Conservation (phyloP, 352 stramenopile genomes). For the Pythium apleroticum region DNA sequence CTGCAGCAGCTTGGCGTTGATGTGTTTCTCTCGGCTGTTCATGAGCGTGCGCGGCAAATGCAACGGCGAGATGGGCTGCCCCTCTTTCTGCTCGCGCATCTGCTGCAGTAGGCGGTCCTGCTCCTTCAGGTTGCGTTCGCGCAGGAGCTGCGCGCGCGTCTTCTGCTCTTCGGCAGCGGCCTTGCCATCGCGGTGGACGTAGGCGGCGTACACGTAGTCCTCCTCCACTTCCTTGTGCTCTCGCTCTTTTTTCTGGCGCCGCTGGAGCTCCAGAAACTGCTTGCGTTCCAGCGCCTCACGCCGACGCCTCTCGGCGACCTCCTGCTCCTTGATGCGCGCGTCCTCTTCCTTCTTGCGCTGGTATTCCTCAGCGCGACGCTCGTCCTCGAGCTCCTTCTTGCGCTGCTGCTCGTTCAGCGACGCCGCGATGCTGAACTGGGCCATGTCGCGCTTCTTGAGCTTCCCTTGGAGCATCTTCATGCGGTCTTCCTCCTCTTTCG, state of each 20-base stretch:
- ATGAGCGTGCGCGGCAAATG: conserved; percentile 61
- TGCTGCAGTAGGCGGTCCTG: conserved; percentile 60
- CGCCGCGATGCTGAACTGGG: conserved; percentile 36
- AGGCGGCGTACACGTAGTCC: conserved; percentile 53
- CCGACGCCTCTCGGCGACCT: conserved; percentile 29
- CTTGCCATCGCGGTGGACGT: conserved; percentile 48
- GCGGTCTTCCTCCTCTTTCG: conserved; percentile 56
- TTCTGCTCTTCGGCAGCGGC: conserved; percentile 49
- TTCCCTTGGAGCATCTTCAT: conserved; percentile 43
- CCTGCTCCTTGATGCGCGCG: conserved; percentile 36
- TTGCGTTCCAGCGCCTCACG: conserved; percentile 57
- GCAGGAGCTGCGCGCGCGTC: conserved; percentile 30
- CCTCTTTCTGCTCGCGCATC: conserved; percentile 58
- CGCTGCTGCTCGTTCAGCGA: conserved; percentile 52
- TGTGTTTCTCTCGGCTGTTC: conserved; percentile 58
- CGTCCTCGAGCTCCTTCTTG: conserved; percentile 52
- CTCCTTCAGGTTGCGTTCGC: conserved; percentile 58
- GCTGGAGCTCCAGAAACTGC: conserved; percentile 50
- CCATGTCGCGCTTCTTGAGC: conserved; percentile 44
- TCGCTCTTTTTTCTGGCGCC: conserved; percentile 49
- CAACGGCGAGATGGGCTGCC: conserved; percentile 47
- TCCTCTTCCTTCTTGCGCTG: conserved; percentile 54
- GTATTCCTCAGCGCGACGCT: conserved; percentile 59
- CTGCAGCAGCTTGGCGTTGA: conserved; percentile 68
- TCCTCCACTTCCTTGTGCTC: conserved; percentile 60